Percentiles rank a stretch among this genome's conserved stretches.
These are phyloP conservation scores for Angomonas ambiguus DNA, from an alignment of 208 protist species.

Conservation along the genomic window DNA sequence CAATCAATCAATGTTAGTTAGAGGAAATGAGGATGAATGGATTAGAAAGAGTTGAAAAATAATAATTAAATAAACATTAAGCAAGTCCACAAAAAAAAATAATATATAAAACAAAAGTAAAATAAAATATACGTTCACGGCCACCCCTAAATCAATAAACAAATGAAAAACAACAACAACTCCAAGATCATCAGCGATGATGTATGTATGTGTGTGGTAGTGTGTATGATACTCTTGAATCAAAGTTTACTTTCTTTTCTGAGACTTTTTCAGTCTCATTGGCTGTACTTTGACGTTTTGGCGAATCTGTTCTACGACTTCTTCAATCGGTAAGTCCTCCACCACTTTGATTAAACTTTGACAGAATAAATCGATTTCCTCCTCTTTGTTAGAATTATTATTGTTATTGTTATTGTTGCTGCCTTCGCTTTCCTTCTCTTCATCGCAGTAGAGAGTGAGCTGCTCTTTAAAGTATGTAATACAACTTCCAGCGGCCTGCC, in stretches of 20 bases:
- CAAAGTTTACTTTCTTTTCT: neutral
- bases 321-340: neutral
- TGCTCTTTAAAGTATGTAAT: conserved; percentile 12
- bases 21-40: no score
- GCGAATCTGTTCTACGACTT: conserved; percentile 61
- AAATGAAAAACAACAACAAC: no score
- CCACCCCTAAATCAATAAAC: no score
- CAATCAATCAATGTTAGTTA: no score
- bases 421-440: neutral
- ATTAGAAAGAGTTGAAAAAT: neutral
- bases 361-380: neutral
- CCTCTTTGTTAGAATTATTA: conserved; percentile 3
- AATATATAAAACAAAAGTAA: no score
- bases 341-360: neutral
- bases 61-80: no score
- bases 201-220: no score
- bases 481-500: conserved; percentile 20
- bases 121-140: no score
- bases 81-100: no score
- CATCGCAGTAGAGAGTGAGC: no score
- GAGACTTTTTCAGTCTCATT: neutral
- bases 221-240: neutral
- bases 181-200: no score
- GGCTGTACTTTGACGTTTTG: conserved; percentile 42
- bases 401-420: neutral